Conservation (phyloP, 2,329 filamentous ascomycete genomes). For the Mariannaea elegans region DNA sequence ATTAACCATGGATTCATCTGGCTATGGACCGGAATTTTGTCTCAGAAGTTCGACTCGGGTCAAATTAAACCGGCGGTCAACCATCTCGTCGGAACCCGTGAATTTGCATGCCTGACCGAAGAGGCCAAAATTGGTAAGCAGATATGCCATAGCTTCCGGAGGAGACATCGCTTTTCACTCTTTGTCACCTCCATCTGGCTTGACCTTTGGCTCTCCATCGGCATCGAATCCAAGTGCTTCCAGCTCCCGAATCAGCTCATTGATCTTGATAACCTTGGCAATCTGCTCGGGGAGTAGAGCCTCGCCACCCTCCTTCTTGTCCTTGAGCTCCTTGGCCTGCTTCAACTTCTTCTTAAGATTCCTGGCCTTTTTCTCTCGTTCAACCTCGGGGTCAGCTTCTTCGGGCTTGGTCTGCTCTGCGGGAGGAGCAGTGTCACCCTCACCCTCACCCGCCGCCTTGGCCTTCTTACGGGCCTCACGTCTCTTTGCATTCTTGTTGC, state of each 20-base stretch:
- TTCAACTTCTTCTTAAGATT: slow-evolving; percentile 94
- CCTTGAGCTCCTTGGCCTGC: slow-evolving; percentile 88
- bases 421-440: slow-evolving; percentile 56
- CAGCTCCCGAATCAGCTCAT: slow-evolving; percentile 88
- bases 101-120: background rate
- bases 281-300: slow-evolving; percentile 91
- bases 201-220: slow-evolving; percentile 69
- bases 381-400: slow-evolving; percentile 72
- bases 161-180: slow-evolving; percentile 27
- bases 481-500: slow-evolving; percentile 88
- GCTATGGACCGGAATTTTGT: background rate
- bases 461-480: slow-evolving; percentile 65
- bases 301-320: slow-evolving; percentile 89
- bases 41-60: background rate
- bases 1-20: background rate
- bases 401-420: slow-evolving; percentile 45
- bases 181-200: slow-evolving; percentile 25
- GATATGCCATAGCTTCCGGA: background rate
- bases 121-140: background rate
- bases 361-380: slow-evolving; percentile 91
- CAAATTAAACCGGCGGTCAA: background rate
- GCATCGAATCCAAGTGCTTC: slow-evolving; percentile 85
- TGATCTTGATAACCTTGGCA: slow-evolving; percentile 97
- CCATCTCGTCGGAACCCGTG: no score
- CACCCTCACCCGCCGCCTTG: slow-evolving; percentile 65